Evolutionary conservation across 73 alveolate species (phyloP).

Genomic region (Symbiodinium natans): DNA sequence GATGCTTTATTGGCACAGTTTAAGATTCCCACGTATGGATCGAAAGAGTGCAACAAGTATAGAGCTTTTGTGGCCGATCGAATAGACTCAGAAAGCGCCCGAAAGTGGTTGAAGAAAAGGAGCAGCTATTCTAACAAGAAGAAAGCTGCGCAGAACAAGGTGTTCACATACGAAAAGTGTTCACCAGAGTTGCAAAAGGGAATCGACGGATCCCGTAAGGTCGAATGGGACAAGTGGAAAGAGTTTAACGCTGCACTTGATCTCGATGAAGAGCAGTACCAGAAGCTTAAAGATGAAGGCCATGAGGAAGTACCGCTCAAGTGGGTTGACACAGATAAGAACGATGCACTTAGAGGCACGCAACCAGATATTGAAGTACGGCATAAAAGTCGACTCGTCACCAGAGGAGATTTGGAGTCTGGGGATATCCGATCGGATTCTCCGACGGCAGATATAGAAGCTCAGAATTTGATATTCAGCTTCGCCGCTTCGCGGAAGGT

Average conservation of each 20-base stretch:
- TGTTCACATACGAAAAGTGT: background rate
- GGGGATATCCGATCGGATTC: slow-evolving; percentile 4
- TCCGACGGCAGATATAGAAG: background rate
- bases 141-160: background rate
- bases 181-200: background rate
- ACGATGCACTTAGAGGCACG: background rate
- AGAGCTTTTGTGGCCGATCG: too few species aligned
- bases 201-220: background rate
- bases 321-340: slow-evolving; percentile 32
- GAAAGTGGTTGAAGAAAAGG: too few species aligned
- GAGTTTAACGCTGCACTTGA: background rate
- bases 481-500: background rate
- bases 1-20: too few species aligned
- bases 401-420: background rate
- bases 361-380: too few species aligned
- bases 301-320: background rate
- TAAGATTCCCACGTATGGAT: too few species aligned
- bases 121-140: too few species aligned
- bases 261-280: background rate
- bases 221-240: slow-evolving; percentile 10
- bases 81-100: too few species aligned
- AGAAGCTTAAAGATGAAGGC: background rate
- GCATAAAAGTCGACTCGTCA: background rate
- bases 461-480: background rate
- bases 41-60: too few species aligned